Evolutionary conservation across 140 eudicot species (phyloP).

Genomic region (Cichorium intybus): DNA sequence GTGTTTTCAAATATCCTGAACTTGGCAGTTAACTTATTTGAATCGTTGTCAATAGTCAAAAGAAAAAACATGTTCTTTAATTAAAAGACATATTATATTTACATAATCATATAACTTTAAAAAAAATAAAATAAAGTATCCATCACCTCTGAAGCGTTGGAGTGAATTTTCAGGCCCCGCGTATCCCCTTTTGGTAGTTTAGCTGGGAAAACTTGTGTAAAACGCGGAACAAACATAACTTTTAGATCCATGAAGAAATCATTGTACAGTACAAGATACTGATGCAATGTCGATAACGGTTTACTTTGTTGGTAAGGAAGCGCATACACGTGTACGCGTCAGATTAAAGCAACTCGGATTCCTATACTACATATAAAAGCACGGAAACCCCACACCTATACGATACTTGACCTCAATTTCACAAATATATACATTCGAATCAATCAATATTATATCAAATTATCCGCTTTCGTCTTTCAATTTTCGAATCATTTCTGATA

Average conservation of each 20-base stretch:
- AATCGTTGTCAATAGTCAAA: too few relatives aligned
- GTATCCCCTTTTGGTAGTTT: background rate
- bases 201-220: background rate
- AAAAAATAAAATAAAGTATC: too few relatives aligned
- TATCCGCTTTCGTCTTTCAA: background rate
- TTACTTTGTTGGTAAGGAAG: conserved; percentile 24
- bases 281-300: background rate
- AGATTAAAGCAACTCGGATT: conserved; percentile 16
- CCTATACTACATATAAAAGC: background rate
- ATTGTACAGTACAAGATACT: conserved; percentile 6
- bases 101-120: too few relatives aligned
- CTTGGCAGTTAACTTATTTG: too few relatives aligned
- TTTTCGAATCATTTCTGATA: background rate
- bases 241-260: background rate
- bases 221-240: background rate
- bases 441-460: conserved; percentile 11
- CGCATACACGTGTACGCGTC: conserved; percentile 35
- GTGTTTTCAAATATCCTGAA: too few relatives aligned
- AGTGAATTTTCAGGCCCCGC: background rate
- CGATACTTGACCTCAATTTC: background rate
- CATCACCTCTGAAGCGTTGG: too few relatives aligned
- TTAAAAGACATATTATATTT: too few relatives aligned
- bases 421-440: conserved; percentile 2
- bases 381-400: background rate
- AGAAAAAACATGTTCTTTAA: too few relatives aligned